Conservation (phyloP, 1,284 basidiomycete species). For the Cryptococcus floricola region DNA sequence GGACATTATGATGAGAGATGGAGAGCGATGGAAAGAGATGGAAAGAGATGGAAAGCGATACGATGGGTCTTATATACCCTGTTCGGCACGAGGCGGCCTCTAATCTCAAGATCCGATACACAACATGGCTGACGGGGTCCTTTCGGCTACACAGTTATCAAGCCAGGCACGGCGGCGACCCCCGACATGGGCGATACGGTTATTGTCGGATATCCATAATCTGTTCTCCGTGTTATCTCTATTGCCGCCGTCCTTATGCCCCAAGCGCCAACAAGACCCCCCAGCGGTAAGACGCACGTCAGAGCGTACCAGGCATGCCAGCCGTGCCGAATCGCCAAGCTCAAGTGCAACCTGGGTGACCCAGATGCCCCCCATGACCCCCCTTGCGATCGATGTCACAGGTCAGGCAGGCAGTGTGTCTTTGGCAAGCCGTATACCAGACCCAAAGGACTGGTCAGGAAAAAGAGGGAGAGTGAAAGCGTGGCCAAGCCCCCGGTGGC, state of each 20-base stretch:
- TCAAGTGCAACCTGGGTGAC: conserved; percentile 1
- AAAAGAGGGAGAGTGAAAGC: not conserved
- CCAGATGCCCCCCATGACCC: conserved; percentile 1
- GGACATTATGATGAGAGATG: not conserved
- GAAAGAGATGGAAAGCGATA: not conserved
- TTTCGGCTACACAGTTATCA: too few relatives aligned
- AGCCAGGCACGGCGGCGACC: not conserved
- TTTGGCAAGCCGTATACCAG: conserved; percentile 9
- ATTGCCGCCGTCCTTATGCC: not conserved
- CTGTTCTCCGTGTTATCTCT: too few relatives aligned
- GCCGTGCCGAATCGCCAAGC: conserved; percentile 1
- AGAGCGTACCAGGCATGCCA: conserved; percentile 3
- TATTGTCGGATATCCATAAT: too few relatives aligned
- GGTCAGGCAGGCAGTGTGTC: conserved; percentile 17
- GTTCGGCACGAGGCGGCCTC: too few relatives aligned
- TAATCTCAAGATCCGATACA: not conserved
- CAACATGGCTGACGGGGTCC: not conserved
- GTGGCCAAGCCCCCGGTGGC: not conserved
- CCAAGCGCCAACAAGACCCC: not conserved
- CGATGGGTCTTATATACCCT: not conserved
- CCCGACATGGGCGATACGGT: not conserved
- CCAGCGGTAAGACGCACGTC: not conserved
- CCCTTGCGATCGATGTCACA: conserved; percentile 28
- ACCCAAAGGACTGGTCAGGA: not conserved
- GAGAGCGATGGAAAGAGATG: not conserved